Evolutionary conservation across 495 filamentous ascomycete species (phyloP), one percentile per base, ranked within the genome.

Genomic region (Trichoderma erinaceum): DNA sequence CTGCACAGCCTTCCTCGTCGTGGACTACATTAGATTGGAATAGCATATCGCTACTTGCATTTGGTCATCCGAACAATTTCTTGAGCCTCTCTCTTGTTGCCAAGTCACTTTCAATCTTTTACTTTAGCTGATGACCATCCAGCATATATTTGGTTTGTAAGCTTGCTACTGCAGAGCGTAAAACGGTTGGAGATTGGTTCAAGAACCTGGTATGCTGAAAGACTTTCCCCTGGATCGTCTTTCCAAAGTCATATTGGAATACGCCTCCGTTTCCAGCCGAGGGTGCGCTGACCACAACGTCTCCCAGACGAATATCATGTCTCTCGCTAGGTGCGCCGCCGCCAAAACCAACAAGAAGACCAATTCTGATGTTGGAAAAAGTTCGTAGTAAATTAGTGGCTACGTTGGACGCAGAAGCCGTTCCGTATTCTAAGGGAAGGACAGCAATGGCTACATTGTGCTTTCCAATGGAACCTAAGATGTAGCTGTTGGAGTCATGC

Each of bases 291-390:
- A 74, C 71, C 0, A 76, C 73, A 21, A 76, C 43, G 38, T 76
- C 72, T 0, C 74, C 74, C 0, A 76, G 64, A 16, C 66, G 75
- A 8, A 84, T 76, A 70, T 80, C 73, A 63, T 74, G 68, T n/a
- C 71, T 69, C 8, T 29, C 29, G 50, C 67, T 77, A 10, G 81
- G 78, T 7, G 75, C 73, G 2, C 79, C 81, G 21, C 79, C 80
- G 12, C 76, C 81, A 44, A 83, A 81, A 27, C 81, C 82, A 8
- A 86, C 81, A 71, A 85, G 79, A 27, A 85, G 73, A 50, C 75
- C 67, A 66, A 81, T 69, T 29, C 75, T 68, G 23, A 85, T 68
- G 16, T 75, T 73, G 18, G 77, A 71, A 69, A 84, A 86, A 29
- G 64, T 80, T 10, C 70, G 68, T 10, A 73, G 38, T 80, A 82